phyloP scores from a whole-genome alignment of 1,139 yeast genomes.

The Yamadazyma atmosphaerica region DNA sequence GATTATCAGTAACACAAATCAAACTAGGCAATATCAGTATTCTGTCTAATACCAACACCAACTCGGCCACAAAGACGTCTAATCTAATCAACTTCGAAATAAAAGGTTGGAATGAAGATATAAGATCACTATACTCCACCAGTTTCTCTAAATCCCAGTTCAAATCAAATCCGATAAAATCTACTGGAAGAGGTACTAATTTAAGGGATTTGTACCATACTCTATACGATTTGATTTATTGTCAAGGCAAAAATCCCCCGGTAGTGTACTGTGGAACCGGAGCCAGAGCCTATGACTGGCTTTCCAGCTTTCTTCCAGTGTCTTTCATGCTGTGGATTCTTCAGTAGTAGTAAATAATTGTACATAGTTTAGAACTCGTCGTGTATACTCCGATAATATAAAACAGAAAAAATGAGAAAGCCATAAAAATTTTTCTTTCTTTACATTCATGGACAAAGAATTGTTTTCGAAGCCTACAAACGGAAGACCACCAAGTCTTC shows the following conservation, averaged over 20 bases:
- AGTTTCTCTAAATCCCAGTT: conserved; percentile 36
- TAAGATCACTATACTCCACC: conserved; percentile 35
- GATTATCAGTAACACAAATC: conserved; percentile 45
- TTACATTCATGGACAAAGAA: conserved; percentile 69
- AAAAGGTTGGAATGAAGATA: conserved; percentile 42
- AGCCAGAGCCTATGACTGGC: conserved; percentile 44
- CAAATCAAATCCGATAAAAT: conserved; percentile 33
- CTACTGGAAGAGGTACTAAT: conserved; percentile 38
- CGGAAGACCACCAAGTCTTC: conserved; percentile 29
- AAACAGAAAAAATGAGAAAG: conserved; percentile 7
- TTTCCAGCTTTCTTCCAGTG: conserved; percentile 35
- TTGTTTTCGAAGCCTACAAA: conserved; percentile 83
- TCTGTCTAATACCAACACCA: conserved; percentile 29
- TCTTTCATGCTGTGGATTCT: conserved; percentile 28
- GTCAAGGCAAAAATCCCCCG: conserved; percentile 24
- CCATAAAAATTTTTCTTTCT: conserved; percentile 30
- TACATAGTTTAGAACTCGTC: background rate
- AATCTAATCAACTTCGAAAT: conserved; percentile 33
- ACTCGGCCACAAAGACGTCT: conserved; percentile 27
- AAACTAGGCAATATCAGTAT: conserved; percentile 49
- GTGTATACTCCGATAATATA: background rate
- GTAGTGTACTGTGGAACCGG: conserved; percentile 53
- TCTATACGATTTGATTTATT: conserved; percentile 54
- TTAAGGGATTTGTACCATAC: conserved; percentile 53
- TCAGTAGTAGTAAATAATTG: conserved; percentile 4